These are phyloP conservation scores for Ustanciosporium gigantosporum DNA, from an alignment of 1,284 basidiomycete species.

Conservation along the genomic window DNA sequence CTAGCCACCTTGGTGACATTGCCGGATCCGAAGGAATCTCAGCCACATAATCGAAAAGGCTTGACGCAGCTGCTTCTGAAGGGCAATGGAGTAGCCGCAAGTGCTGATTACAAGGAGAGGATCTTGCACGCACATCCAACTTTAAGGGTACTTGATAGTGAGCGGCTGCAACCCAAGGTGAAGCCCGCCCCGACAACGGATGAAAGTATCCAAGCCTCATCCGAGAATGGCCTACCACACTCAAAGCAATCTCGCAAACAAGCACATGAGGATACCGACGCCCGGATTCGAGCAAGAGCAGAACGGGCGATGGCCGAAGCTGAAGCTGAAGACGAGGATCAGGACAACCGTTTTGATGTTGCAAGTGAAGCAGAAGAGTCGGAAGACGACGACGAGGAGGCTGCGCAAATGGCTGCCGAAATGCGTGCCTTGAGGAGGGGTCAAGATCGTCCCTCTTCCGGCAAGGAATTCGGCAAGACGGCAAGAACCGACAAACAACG, in stretches of 20 bases:
- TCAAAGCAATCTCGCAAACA: too few species aligned
- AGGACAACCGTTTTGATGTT: too few species aligned
- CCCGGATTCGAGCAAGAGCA: neutral
- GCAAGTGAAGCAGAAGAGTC: neutral
- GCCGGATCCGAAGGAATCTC: slow-evolving; percentile 5
- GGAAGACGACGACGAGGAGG: slow-evolving; percentile 24
- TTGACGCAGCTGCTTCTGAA: slow-evolving; percentile 44
- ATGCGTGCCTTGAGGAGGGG: slow-evolving; percentile 21
- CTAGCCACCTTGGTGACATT: slow-evolving; percentile 27
- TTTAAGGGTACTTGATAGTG: slow-evolving; percentile 45
- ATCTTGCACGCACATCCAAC: slow-evolving; percentile 28
- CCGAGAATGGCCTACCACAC: too few species aligned
- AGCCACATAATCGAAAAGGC: slow-evolving; percentile 29
- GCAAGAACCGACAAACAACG: neutral
- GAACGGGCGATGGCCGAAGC: neutral
- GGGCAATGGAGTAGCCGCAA: slow-evolving; percentile 39
- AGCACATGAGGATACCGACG: neutral
- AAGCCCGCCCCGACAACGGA: slow-evolving; percentile 1
- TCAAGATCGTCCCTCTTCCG: neutral
- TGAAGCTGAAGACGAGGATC: neutral
- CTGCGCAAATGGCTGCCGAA: slow-evolving; percentile 21
- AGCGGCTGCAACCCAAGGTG: slow-evolving; percentile 25
- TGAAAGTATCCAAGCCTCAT: neutral
- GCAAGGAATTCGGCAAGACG: neutral
- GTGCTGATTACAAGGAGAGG: slow-evolving; percentile 31